These are phyloP conservation scores for Populus hybrid DNA, from an alignment of 441 rosid genomes.

Conservation along the genomic window DNA sequence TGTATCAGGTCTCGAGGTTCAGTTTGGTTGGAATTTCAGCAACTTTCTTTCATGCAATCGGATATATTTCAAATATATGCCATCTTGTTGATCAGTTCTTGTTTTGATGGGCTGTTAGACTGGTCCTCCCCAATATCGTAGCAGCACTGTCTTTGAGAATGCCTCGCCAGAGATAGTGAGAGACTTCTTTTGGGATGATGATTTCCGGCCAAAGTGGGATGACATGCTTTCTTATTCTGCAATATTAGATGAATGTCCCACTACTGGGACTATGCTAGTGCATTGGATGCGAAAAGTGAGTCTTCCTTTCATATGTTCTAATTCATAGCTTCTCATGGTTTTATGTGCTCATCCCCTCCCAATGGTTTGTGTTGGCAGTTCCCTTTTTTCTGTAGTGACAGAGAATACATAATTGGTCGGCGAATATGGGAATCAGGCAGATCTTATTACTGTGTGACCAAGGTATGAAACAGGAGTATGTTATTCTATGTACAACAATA, in stretches of 20 bases:
- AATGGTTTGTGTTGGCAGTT: conserved; percentile 45
- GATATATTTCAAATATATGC: background rate
- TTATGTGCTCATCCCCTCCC: conserved; percentile 11
- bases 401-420: conserved; percentile 81
- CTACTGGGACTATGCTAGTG: conserved; percentile 70
- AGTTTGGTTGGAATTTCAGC: background rate
- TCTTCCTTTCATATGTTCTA: conserved; percentile 5
- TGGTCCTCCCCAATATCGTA: conserved; percentile 73
- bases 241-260: conserved; percentile 52
- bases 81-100: conserved; percentile 1
- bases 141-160: conserved; percentile 64
- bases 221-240: conserved; percentile 63
- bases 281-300: conserved; percentile 79
- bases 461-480: conserved; percentile 42
- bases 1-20: background rate
- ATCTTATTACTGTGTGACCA: conserved; percentile 68
- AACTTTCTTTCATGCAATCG: background rate
- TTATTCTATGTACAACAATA: background rate
- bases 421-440: conserved; percentile 65
- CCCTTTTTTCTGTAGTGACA: conserved; percentile 76
- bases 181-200: conserved; percentile 91
- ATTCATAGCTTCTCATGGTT: conserved; percentile 1
- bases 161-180: conserved; percentile 59
- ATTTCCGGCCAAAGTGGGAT: conserved; percentile 77
- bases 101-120: conserved; percentile 32